A percentile compares a stretch with the other conserved stretches of the same genome.
These are phyloP conservation scores for Pholiota conissans DNA, from an alignment of 768 basidiomycete genomes.

Conservation along the genomic window DNA sequence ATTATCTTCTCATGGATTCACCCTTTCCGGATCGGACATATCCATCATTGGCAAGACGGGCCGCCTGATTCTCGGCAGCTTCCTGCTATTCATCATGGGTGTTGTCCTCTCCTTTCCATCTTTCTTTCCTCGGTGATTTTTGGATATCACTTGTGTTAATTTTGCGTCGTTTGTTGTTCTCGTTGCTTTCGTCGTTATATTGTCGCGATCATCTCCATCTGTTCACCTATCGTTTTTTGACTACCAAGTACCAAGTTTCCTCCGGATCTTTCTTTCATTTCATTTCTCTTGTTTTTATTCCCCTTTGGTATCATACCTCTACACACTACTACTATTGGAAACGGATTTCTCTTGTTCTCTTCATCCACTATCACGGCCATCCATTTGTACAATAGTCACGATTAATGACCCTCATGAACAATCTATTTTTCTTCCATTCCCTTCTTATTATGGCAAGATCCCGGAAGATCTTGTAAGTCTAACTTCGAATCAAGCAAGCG, in stretches of 20 bases:
- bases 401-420: slow-evolving; percentile 6
- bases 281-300: background rate
- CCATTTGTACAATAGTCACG: slow-evolving; percentile 8
- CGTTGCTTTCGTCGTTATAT: too few relatives aligned
- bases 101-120: too few relatives aligned
- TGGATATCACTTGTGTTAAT: too few relatives aligned
- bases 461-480: background rate
- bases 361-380: background rate
- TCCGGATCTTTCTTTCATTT: background rate
- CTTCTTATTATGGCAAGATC: background rate
- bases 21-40: background rate
- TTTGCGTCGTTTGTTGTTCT: too few relatives aligned
- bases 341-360: background rate
- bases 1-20: background rate
- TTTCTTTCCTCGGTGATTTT: too few relatives aligned
- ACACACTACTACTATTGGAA: background rate
- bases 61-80: background rate
- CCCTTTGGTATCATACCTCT: background rate
- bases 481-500: background rate
- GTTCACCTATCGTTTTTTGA: background rate
- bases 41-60: background rate
- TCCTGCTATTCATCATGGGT: background rate
- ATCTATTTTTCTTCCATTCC: background rate
- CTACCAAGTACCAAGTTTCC: background rate
- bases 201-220: background rate